Evolutionary conservation across 352 stramenopile species (phyloP), one percentile per base, ranked within the genome.

Genomic region (Phytophthora parvispora): DNA sequence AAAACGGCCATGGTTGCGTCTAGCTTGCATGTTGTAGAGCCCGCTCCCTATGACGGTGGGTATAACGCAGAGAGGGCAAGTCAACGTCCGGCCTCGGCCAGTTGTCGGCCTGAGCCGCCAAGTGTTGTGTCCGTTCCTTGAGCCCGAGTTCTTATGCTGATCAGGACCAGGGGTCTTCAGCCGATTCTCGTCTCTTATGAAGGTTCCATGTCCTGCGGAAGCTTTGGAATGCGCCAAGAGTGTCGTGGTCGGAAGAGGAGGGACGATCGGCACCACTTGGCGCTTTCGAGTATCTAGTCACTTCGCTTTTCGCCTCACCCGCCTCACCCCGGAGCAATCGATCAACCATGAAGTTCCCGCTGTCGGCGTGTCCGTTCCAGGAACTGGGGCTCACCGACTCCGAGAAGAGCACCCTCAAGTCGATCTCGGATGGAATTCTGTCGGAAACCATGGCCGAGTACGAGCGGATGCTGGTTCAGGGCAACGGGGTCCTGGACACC

Each of bases 361-460:
- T 81, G 48, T 68, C 71, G n/a, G 66, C 70, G 53, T 79, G 60
- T 42, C 74, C 70, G 49, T 79, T 81, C 38, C 61, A 73, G 59
- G 24, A 66, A 2, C 45, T 79, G 20, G 63, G 61, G 16, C 48
- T 81, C 8, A 70, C 67, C 12, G 67, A 74, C 18, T 51, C 40
- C 5, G 70, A 81, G 27, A 72, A 79, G 57, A 28, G 57, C 13
- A 69, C 40, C 13, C 51, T 81, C 48, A 50, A 62, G 31, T 55
- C 55, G 7, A 66, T 63, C 5, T 64, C 69, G 6, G 61, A 78
- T 47, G 45, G 32, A 18, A 76, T 78, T n/a, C 32, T 81, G 24
- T 32, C 27, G 2, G 74, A 81, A 28, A 84, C 70, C 2, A 66
- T 87, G 56, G 59, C 60, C 13, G 76, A 89, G 42, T 81, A 87